Evolutionary conservation across 2,329 filamentous ascomycete genomes (phyloP).

Genomic region (Aspergillus versicolor): DNA sequence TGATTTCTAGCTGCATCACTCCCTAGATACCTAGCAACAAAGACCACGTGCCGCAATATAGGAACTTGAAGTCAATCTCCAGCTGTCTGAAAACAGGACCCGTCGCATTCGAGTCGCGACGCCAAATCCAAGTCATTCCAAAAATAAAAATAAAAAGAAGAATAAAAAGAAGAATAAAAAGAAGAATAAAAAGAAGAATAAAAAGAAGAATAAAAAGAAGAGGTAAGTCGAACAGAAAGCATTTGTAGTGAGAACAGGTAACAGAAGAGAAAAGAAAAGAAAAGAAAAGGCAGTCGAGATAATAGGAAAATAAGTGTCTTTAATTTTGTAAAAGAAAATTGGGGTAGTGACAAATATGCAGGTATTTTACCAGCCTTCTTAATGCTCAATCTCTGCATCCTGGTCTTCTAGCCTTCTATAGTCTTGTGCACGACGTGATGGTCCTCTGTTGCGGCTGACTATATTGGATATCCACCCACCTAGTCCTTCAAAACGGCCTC

Average conservation of each 20-base stretch:
- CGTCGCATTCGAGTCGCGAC: background rate
- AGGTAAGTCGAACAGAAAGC: background rate
- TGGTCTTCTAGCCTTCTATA: slow-evolving; percentile 49
- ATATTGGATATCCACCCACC: slow-evolving; percentile 70
- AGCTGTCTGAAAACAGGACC: too few relatives aligned
- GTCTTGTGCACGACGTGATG: slow-evolving; percentile 39
- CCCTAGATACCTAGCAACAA: too few relatives aligned
- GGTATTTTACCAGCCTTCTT: background rate
- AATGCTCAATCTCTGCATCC: slow-evolving; percentile 40
- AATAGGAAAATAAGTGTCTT: background rate
- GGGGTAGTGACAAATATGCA: background rate
- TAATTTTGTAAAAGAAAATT: background rate
- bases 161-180: background rate
- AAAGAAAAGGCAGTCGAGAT: background rate
- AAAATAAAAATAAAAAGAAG: background rate
- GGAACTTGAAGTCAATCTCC: too few relatives aligned
- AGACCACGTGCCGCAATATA: too few relatives aligned
- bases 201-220: background rate
- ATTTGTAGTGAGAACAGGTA: background rate
- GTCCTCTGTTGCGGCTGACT: slow-evolving; percentile 53
- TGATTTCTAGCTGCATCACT: too few relatives aligned
- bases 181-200: too few relatives aligned
- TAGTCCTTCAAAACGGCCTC: slow-evolving; percentile 53
- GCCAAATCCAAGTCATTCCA: background rate
- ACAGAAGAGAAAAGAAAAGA: background rate